These are phyloP conservation scores for Aspergillus fructus DNA, from an alignment of 2,329 filamentous ascomycete species.

Conservation along the genomic window DNA sequence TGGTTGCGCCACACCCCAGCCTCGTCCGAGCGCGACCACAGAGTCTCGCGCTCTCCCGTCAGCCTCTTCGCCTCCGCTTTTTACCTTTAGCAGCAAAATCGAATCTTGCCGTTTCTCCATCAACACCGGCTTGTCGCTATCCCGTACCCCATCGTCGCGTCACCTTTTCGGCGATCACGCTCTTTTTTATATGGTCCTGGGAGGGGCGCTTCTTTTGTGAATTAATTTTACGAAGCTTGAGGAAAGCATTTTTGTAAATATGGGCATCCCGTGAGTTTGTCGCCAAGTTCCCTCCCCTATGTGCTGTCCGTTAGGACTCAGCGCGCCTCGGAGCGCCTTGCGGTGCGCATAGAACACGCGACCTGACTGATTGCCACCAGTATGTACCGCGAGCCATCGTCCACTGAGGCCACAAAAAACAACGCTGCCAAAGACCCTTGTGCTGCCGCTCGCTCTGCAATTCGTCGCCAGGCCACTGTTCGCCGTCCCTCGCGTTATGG, in stretches of 20 bases:
- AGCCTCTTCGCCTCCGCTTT: constrained; percentile 21
- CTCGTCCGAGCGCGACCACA: constrained; percentile 11
- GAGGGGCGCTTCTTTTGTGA: constrained; percentile 5
- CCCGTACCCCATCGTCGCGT: constrained; percentile 18
- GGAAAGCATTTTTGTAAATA: constrained; percentile 15
- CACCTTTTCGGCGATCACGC: constrained; percentile 15
- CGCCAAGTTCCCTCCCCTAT: constrained; percentile 5
- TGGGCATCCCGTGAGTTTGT: constrained; percentile 45
- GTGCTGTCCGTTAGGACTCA: constrained; percentile 9
- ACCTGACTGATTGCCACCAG: constrained; percentile 35
- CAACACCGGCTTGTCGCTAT: constrained; percentile 17
- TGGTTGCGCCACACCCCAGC: constrained; percentile 15
- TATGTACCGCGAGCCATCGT: constrained; percentile 56
- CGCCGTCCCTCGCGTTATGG: constrained; percentile 30
- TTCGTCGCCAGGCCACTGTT: constrained; percentile 52
- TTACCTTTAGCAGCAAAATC: constrained; percentile 24
- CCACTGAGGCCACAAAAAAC: constrained; percentile 41
- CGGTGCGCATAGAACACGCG: constrained; percentile 9
- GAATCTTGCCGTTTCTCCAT: constrained; percentile 27
- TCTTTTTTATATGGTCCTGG: constrained; percentile 10
- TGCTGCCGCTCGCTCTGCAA: constrained; percentile 56
- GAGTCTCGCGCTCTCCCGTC: constrained; percentile 15
- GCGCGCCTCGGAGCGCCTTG: constrained; percentile 17
- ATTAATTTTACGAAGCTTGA: constrained; percentile 1
- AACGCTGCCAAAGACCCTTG: constrained; percentile 53